phyloP scores from a whole-genome alignment of 2,329 filamentous ascomycete species.

The Aspergillus fructus region DNA sequence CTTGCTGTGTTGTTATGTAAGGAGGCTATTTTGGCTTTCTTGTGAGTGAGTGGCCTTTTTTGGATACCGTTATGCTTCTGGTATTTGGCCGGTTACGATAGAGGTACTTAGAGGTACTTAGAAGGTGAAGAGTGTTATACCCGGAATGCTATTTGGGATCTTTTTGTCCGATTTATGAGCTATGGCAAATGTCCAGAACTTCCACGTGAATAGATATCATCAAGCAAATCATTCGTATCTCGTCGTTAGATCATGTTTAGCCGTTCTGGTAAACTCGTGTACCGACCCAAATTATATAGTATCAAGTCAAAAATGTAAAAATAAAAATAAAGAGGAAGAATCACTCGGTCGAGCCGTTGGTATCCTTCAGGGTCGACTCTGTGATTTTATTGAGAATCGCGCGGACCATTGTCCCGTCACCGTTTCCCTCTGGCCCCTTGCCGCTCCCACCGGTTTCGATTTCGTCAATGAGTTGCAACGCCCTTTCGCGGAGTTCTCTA shows the following conservation, averaged over 20 bases:
- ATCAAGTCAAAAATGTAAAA: not conserved
- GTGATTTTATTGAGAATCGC: constrained; percentile 69
- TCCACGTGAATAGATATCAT: not conserved
- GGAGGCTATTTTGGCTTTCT: constrained; percentile 12
- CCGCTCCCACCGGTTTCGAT: constrained; percentile 53
- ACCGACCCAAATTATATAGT: not conserved
- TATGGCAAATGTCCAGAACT: not conserved
- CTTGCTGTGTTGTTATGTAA: constrained; percentile 75
- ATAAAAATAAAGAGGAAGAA: not conserved
- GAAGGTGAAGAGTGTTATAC: constrained; percentile 16
- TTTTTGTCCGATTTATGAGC: not conserved
- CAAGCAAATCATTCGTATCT: not conserved
- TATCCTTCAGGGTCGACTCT: constrained; percentile 35
- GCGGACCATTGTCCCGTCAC: constrained; percentile 58
- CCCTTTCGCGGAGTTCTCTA: constrained; percentile 62
- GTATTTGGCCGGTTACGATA: not conserved
- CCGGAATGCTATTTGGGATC: constrained; percentile 4
- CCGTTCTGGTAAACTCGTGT: not conserved
- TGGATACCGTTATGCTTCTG: not conserved
- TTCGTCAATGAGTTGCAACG: constrained; percentile 61
- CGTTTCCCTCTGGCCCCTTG: constrained; percentile 44
- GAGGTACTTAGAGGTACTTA: not conserved
- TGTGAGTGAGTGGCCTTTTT: not conserved
- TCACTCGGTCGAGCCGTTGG: constrained; percentile 3
- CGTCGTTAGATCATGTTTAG: constrained; percentile 4